Evolutionary conservation across 441 rosid genomes (phyloP), one percentile per base, ranked within the genome.

Genomic region (Pelargonium australe): DNA sequence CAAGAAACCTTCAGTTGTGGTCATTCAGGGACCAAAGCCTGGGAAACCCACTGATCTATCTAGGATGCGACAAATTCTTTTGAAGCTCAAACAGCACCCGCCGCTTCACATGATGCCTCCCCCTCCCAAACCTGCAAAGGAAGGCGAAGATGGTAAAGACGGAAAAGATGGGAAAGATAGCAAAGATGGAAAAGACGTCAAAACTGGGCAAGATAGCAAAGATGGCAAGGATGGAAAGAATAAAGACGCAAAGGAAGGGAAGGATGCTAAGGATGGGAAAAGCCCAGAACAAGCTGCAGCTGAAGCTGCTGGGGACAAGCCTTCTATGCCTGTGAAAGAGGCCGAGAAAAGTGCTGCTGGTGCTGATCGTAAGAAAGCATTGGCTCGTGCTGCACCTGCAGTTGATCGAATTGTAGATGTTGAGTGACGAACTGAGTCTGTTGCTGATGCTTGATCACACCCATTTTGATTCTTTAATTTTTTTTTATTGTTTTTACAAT

Each of bases 1-100:
- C 66, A 89, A 86, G 88, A 88, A 84, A 70, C 88, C 96, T 60
- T 83, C 87, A 0, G 72, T 87, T 11, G 65, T 67, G 5, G 84
- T 94, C 65, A 75, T 89, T 63, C 96, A 91, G 72, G 97, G 99
- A 31, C 99, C 97, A 34, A 94, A 91, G 78, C 97, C 99, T 19
- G 97, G 97, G 74, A 95, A 91, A 80, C 96, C 90, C 9, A 86
- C 97, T 2, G 99, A 95, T 75, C 88, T 95, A 19, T 74, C 91
- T 5, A 90, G 99, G 76, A 86, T 95, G 97, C 84, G 97, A 67
- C 97, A 95, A 72, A 76, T 91, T 47, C 85, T 90, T 45, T 45
- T 13, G n/a, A 45, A 45, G 13, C 51, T 45, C 13, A 45, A 45
- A 13, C 51, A 45, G 51, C 51, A 45, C 51, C 51, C 51, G 0